Conservation (phyloP, 352 stramenopile genomes). For the Phytophthora sansomeana region DNA sequence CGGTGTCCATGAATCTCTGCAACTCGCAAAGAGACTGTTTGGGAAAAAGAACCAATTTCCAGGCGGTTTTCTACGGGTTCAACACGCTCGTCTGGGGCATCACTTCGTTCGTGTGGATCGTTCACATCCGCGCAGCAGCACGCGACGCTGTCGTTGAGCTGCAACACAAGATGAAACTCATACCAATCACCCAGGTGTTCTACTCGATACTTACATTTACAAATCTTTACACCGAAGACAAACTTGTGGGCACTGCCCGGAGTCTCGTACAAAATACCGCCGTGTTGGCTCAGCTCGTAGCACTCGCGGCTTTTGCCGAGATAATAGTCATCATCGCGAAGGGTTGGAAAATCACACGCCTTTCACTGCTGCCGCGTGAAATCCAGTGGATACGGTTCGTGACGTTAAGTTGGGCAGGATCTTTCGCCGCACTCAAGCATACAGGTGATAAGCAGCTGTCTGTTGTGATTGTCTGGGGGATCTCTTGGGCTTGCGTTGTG, state of each 20-base stretch:
- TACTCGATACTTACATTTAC: conserved; percentile 41
- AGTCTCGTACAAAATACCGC: conserved; percentile 47
- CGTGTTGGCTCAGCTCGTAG: conserved; percentile 51
- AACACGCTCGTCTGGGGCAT: conserved; percentile 46
- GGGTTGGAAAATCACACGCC: conserved; percentile 76
- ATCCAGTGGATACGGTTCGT: conserved; percentile 68
- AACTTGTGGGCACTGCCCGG: conserved; percentile 42
- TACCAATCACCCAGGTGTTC: conserved; percentile 46
- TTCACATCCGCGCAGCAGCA: conserved; percentile 55
- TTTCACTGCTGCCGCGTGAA: conserved; percentile 50
- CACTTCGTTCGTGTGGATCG: conserved; percentile 51
- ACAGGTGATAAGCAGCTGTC: conserved; percentile 49
- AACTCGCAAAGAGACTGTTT: conserved; percentile 50
- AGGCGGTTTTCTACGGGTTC: conserved; percentile 45
- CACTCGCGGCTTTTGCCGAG: conserved; percentile 57
- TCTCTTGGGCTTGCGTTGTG: conserved; percentile 61
- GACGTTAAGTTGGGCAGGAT: conserved; percentile 57
- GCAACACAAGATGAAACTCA: conserved; percentile 63
- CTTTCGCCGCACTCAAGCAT: conserved; percentile 52
- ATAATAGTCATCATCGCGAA: conserved; percentile 68
- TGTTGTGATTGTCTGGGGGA: conserved; percentile 61
- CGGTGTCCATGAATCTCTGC: conserved; percentile 64
- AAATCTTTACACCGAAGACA: conserved; percentile 42
- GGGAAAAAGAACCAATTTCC: conserved; percentile 17
- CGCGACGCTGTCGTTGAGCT: conserved; percentile 56